phyloP scores from a whole-genome alignment of 306 rosid genomes.

The Leucaena leucocephala region DNA sequence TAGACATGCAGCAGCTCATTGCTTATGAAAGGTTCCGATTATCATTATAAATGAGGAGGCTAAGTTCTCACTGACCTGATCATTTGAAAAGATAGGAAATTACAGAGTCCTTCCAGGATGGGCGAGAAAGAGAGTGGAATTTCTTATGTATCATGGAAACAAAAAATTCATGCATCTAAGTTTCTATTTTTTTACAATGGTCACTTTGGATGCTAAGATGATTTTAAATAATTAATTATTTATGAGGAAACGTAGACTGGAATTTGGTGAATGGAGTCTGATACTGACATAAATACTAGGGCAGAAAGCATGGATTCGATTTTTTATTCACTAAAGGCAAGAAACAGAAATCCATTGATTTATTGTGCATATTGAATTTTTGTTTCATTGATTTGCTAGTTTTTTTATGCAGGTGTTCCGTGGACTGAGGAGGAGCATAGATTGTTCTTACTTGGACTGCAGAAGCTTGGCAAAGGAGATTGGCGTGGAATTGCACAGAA shows the following conservation, averaged over 20 bases:
- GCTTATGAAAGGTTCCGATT: neutral
- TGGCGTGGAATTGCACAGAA: conserved; percentile 99
- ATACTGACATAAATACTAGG: neutral
- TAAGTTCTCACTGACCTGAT: neutral
- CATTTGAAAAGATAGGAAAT: neutral
- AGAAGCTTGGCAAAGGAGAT: conserved; percentile 98
- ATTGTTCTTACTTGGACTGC: conserved; percentile 94
- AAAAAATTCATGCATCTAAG: neutral
- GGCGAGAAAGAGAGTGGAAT: neutral
- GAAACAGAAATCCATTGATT: neutral
- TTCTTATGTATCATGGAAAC: neutral
- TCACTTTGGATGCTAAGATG: neutral
- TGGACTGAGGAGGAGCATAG: conserved; percentile 99
- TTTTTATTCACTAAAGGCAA: neutral
- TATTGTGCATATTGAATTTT: neutral
- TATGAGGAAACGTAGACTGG: neutral
- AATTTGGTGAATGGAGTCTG: conserved; percentile 3
- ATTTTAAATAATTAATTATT: neutral
- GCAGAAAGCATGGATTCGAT: neutral
- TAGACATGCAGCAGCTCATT: neutral
- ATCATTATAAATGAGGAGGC: neutral
- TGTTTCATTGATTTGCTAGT: conserved; percentile 25
- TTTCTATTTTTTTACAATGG: neutral
- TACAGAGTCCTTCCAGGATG: conserved; percentile 4
- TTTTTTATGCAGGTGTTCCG: conserved; percentile 69